These are phyloP conservation scores for Didymella keratinophila DNA, from an alignment of 2,329 filamentous ascomycete species.

Conservation along the genomic window DNA sequence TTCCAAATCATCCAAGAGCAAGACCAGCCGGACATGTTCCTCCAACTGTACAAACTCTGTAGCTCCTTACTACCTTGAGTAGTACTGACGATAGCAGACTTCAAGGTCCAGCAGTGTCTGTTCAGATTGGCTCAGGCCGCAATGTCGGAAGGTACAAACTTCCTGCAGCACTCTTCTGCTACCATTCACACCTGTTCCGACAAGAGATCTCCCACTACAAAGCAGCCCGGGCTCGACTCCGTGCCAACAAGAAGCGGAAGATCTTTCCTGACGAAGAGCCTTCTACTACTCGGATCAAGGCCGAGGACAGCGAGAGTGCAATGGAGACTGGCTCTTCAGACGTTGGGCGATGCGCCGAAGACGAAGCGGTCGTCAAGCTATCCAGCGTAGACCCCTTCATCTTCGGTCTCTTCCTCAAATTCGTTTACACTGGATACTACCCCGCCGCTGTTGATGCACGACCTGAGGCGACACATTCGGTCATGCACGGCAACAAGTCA, in stretches of 20 bases:
- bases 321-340: too few species aligned
- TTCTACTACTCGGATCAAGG: not conserved
- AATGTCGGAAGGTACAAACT: slow-evolving; percentile 15
- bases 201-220: slow-evolving; percentile 5
- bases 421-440: slow-evolving; percentile 32
- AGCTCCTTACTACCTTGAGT: not conserved
- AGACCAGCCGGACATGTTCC: not conserved
- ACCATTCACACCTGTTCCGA: slow-evolving; percentile 21
- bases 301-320: not conserved
- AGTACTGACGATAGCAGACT: slow-evolving; percentile 13
- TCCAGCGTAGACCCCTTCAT: slow-evolving; percentile 19
- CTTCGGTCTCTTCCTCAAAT: slow-evolving; percentile 35
- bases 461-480: not conserved
- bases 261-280: not conserved
- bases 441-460: slow-evolving; percentile 18
- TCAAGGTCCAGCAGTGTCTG: slow-evolving; percentile 14
- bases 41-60: not conserved
- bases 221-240: not conserved
- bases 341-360: not conserved
- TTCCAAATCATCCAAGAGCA: not conserved
- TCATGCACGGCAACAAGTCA: not conserved
- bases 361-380: not conserved
- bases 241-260: slow-evolving; percentile 25
- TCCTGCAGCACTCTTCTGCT: slow-evolving; percentile 19
- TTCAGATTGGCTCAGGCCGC: slow-evolving; percentile 14